phyloP scores from a whole-genome alignment of 1,284 basidiomycete genomes.

The Athelia sp. region DNA sequence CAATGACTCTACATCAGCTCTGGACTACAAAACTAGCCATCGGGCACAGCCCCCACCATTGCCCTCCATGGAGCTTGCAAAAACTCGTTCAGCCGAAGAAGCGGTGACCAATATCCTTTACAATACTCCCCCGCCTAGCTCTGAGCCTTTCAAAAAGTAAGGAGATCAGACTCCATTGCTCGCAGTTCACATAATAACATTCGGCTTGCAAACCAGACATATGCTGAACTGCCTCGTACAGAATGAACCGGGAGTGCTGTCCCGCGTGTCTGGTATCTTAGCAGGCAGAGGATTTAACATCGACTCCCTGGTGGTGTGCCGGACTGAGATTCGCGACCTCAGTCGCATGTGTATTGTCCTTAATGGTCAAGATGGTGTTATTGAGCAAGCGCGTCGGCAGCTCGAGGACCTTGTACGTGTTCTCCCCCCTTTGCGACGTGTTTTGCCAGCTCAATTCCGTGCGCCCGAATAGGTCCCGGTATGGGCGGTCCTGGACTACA shows the following conservation, averaged over 20 bases:
- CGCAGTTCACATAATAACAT: neutral
- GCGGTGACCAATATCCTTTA: conserved; percentile 94
- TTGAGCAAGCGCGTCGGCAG: conserved; percentile 94
- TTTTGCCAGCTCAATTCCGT: no score
- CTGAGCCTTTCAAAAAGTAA: conserved; percentile 93
- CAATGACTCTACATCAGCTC: conserved; percentile 88
- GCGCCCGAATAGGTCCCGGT: conserved; percentile 73
- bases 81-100: conserved; percentile 82
- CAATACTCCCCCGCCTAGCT: conserved; percentile 91
- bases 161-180: conserved; percentile 12
- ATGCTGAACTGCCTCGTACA: conserved; percentile 98
- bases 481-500: conserved; percentile 97
- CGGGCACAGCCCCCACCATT: conserved; percentile 69
- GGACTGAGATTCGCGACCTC: conserved; percentile 95
- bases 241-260: conserved; percentile 98
- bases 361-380: conserved; percentile 94
- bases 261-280: conserved; percentile 95
- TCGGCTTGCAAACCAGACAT: conserved; percentile 54
- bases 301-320: conserved; percentile 97
- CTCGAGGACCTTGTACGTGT: conserved; percentile 84
- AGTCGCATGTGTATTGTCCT: conserved; percentile 99
- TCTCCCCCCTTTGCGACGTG: conserved; percentile 1
- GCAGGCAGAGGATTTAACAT: conserved; percentile 99
- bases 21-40: conserved; percentile 87
- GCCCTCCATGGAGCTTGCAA: conserved; percentile 71